phyloP scores from a whole-genome alignment of 257 asterid species.

The Fraxinus pennsylvanica region DNA sequence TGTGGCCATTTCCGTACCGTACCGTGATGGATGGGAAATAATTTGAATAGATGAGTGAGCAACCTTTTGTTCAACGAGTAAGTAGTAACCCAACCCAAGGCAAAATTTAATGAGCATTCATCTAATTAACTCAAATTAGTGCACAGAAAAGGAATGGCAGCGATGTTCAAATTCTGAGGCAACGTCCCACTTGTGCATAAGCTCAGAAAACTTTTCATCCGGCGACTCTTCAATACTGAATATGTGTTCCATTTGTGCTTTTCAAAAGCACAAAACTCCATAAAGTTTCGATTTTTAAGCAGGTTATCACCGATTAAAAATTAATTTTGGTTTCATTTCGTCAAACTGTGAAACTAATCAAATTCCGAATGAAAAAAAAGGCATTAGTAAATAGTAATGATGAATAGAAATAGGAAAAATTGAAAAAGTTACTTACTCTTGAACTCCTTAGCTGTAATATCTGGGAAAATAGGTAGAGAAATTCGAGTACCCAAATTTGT shows the following conservation, averaged over 20 bases:
- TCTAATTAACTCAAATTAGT: too few species aligned
- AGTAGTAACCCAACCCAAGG: too few species aligned
- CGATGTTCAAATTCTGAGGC: not conserved
- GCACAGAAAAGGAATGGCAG: not conserved
- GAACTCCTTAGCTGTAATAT: constrained; percentile 39
- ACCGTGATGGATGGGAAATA: too few species aligned
- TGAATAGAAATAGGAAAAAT: not conserved
- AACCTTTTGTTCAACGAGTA: too few species aligned
- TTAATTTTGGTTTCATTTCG: not conserved
- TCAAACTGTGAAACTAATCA: not conserved
- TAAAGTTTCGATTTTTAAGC: constrained; percentile 27
- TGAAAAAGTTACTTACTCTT: constrained; percentile 40
- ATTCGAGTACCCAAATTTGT: constrained; percentile 60
- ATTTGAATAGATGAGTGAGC: too few species aligned
- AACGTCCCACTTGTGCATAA: not conserved
- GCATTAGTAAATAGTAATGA: not conserved
- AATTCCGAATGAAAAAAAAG: not conserved
- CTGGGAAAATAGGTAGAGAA: constrained; percentile 41
- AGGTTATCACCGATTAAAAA: constrained; percentile 5
- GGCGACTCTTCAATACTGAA: not conserved
- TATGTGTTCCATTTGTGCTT: not conserved
- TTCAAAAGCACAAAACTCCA: constrained; percentile 2
- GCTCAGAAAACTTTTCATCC: not conserved
- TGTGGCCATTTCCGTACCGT: too few species aligned
- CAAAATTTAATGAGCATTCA: too few species aligned